Evolutionary conservation across 306 rosid genomes (phyloP).

Genomic region (Acacia acuminata): DNA sequence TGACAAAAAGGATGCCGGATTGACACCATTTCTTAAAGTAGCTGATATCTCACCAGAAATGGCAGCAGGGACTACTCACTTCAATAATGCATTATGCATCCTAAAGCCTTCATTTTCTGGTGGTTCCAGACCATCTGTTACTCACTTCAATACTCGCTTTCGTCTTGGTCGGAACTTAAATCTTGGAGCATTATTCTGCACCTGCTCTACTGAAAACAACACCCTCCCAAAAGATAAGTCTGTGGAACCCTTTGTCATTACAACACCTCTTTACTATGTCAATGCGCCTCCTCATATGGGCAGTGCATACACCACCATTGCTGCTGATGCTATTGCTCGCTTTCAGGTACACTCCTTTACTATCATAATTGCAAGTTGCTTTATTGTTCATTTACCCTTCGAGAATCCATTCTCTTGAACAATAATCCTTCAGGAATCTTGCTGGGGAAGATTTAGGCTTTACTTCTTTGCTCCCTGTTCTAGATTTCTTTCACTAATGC

Average conservation of each 20-base stretch:
- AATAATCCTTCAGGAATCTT: not conserved
- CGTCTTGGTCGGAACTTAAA: conserved; percentile 36
- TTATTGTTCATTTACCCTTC: not conserved
- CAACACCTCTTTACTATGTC: conserved; percentile 96
- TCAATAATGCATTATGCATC: conserved; percentile 50
- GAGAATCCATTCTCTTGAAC: not conserved
- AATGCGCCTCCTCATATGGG: conserved; percentile 99
- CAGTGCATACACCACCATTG: conserved; percentile 95
- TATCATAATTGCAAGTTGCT: not conserved
- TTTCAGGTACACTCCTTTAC: conserved; percentile 57
- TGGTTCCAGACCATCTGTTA: conserved; percentile 33
- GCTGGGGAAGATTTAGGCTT: not conserved
- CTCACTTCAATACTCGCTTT: conserved; percentile 45
- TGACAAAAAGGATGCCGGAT: not conserved
- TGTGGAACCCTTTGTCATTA: conserved; percentile 66
- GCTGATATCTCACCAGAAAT: conserved; percentile 27
- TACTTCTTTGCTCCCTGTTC: not conserved
- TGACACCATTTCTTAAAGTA: not conserved
- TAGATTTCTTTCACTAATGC: not conserved
- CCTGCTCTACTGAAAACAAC: conserved; percentile 29
- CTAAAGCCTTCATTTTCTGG: conserved; percentile 57
- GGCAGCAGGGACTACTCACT: conserved; percentile 63
- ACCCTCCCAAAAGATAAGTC: conserved; percentile 16
- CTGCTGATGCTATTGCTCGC: conserved; percentile 96
- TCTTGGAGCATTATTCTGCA: conserved; percentile 51